These are phyloP conservation scores for Spathaspora girioi DNA, from an alignment of 805 yeast species.

Conservation along the genomic window DNA sequence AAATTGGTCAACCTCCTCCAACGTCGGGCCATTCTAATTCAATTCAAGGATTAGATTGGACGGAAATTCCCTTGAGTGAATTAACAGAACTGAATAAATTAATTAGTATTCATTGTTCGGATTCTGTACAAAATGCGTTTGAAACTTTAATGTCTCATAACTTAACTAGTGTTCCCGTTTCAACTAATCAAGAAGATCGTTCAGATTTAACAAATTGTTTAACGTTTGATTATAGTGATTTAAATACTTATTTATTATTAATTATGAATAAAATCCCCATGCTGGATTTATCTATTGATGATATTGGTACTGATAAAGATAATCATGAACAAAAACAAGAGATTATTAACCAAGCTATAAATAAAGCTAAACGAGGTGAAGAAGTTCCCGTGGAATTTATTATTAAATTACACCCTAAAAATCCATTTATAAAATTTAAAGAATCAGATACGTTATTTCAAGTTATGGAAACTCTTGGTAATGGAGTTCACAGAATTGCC, in stretches of 20 bases:
- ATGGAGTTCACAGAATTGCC: conserved; percentile 93
- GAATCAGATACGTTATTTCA: conserved; percentile 64
- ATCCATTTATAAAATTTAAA: conserved; percentile 77
- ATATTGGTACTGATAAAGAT: conserved; percentile 24
- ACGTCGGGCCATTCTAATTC: background rate
- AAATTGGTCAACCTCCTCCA: conserved; percentile 7
- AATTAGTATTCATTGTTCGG: conserved; percentile 59
- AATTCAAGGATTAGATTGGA: conserved; percentile 52
- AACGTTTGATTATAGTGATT: conserved; percentile 88
- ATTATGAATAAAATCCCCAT: conserved; percentile 67
- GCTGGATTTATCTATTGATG: conserved; percentile 31
- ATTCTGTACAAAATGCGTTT: conserved; percentile 85
- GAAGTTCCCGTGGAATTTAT: conserved; percentile 91
- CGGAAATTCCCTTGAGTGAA: conserved; percentile 64
- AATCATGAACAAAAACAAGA: conserved; percentile 27
- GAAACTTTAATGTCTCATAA: conserved; percentile 68
- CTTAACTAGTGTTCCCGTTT: conserved; percentile 83
- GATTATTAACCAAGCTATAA: conserved; percentile 39
- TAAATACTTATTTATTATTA: conserved; percentile 79
- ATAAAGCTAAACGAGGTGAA: conserved; percentile 77
- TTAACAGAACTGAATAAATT: conserved; percentile 77
- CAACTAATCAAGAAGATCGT: conserved; percentile 37
- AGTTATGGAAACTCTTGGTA: conserved; percentile 85
- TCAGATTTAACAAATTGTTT: conserved; percentile 61
- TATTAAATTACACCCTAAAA: conserved; percentile 78